These are phyloP conservation scores for Trichoderma atroviride DNA, from an alignment of 2,329 filamentous ascomycete genomes.

Conservation along the genomic window DNA sequence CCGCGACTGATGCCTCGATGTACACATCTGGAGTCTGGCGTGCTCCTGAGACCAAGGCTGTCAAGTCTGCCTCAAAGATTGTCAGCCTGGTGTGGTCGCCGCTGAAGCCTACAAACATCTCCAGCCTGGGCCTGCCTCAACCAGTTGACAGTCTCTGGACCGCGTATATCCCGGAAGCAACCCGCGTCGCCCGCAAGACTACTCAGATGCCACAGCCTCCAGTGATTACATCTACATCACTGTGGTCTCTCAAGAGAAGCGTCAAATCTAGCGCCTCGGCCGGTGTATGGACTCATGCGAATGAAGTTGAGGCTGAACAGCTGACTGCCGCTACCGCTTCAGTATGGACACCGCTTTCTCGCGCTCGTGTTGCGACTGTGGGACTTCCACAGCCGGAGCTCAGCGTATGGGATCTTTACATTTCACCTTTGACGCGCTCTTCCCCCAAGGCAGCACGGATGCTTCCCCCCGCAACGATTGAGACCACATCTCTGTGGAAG, in stretches of 20 bases:
- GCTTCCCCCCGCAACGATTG: background rate
- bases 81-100: conserved; percentile 4
- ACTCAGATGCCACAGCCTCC: background rate
- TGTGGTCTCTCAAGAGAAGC: conserved; percentile 1
- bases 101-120: background rate
- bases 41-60: background rate
- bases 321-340: background rate
- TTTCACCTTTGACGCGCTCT: background rate
- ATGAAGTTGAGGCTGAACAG: background rate
- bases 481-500: conserved; percentile 17
- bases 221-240: conserved; percentile 3
- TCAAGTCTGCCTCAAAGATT: background rate
- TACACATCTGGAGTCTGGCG: background rate
- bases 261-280: background rate
- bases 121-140: conserved; percentile 2
- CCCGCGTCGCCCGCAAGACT: background rate
- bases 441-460: background rate
- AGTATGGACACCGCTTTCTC: background rate
- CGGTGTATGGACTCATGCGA: conserved; percentile 6
- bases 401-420: conserved; percentile 6
- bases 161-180: conserved; percentile 6
- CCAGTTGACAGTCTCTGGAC: background rate
- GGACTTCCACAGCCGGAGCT: conserved; percentile 3
- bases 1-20: background rate
- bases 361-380: background rate